phyloP scores from a whole-genome alignment of 345 rosid species.

The Psidium friedrichsthalianum region DNA sequence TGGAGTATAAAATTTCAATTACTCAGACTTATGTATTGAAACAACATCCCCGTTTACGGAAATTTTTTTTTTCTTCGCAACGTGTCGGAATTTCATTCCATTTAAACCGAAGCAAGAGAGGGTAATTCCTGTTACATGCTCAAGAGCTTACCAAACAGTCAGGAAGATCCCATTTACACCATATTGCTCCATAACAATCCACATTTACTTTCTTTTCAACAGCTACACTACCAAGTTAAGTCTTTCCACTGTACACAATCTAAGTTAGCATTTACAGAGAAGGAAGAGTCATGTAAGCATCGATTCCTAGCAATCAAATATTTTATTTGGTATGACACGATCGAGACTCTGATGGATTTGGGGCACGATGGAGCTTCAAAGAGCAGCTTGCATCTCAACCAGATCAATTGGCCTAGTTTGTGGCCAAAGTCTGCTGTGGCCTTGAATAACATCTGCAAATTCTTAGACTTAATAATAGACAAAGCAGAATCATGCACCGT shows the following conservation, averaged over 20 bases:
- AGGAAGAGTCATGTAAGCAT: neutral
- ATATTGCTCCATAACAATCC: neutral
- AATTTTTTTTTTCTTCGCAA: neutral
- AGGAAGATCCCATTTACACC: neutral
- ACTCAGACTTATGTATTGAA: neutral
- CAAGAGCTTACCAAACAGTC: neutral
- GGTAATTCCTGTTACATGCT: neutral
- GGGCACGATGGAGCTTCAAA: neutral
- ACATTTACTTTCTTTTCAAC: neutral
- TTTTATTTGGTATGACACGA: neutral
- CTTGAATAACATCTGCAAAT: neutral
- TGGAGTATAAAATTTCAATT: neutral
- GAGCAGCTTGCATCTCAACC: neutral
- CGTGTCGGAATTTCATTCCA: neutral
- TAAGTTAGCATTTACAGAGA: neutral
- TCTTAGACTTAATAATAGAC: neutral
- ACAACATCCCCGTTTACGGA: neutral
- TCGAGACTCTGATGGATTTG: neutral
- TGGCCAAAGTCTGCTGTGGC: neutral
- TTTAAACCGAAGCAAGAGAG: neutral
- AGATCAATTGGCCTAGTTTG: neutral
- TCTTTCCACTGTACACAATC: neutral
- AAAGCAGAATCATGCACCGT: neutral
- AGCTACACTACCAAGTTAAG: neutral
- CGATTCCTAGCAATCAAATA: neutral